Percentiles rank a stretch among this genome's conserved stretches.
Evolutionary conservation across 345 rosid genomes (phyloP).

Genomic region (Populus euphratica): DNA sequence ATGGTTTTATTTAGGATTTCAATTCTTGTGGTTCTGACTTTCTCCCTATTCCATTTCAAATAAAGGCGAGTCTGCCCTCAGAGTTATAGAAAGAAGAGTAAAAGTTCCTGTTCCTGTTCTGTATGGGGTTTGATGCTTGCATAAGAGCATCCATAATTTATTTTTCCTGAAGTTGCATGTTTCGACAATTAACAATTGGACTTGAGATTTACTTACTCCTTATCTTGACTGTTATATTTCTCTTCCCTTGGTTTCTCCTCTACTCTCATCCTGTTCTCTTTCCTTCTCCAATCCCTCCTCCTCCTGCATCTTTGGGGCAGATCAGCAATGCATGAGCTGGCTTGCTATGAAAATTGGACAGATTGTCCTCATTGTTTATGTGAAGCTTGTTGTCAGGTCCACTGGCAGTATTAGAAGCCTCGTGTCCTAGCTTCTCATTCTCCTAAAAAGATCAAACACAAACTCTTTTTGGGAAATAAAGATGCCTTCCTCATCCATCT

Average conservation of each 20-base stretch:
- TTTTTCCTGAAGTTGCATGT: neutral
- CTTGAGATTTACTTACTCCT: neutral
- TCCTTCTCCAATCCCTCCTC: neutral
- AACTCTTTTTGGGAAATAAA: neutral
- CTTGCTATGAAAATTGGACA: neutral
- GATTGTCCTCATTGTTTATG: neutral
- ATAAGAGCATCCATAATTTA: neutral
- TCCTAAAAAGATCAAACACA: neutral
- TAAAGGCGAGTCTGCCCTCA: neutral
- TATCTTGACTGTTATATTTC: neutral
- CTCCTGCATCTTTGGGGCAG: neutral
- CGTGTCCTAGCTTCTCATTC: neutral
- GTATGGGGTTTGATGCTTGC: neutral
- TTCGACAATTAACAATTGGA: neutral
- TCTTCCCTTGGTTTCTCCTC: neutral
- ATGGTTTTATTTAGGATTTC: neutral
- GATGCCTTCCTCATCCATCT: neutral
- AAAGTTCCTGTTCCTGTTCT: neutral
- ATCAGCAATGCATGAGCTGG: neutral
- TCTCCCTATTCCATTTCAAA: neutral
- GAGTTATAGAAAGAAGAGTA: neutral
- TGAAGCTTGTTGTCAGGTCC: neutral
- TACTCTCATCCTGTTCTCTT: neutral
- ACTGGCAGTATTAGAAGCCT: neutral
- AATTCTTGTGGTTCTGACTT: neutral